Conservation (phyloP, 148 eudicot genomes). For the Nyssa sinensis region DNA sequence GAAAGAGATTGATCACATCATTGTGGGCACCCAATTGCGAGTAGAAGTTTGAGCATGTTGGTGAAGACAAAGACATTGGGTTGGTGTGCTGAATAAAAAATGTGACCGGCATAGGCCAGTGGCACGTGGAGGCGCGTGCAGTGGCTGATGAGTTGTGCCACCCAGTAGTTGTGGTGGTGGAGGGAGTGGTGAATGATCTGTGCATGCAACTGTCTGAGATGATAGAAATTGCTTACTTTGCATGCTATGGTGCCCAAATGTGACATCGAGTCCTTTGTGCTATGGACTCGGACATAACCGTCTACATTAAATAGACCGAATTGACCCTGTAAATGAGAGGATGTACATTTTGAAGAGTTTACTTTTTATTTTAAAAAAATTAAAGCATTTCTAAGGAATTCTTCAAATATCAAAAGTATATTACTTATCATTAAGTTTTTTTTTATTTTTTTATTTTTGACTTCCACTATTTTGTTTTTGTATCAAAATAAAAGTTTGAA, state of each 20-base stretch:
- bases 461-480: no score
- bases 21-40: conserved; percentile 31
- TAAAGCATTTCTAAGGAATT: no score
- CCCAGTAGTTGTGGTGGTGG: conserved; percentile 39
- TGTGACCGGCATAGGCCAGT: conserved; percentile 28
- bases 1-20: conserved; percentile 35
- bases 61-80: conserved; percentile 38
- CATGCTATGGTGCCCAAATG: conserved; percentile 22
- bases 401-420: no score
- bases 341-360: no score
- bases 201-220: conserved; percentile 48
- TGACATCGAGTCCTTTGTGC: conserved; percentile 18
- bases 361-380: no score
- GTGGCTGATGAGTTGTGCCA: conserved; percentile 38
- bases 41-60: conserved; percentile 46
- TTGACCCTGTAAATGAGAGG: no score
- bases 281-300: not conserved
- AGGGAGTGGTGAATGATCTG: conserved; percentile 40
- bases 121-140: conserved; percentile 58
- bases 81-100: conserved; percentile 32
- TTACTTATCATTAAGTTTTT: no score
- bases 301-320: not conserved
- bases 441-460: no score
- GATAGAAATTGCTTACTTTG: conserved; percentile 24
- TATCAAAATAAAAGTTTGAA: no score